phyloP scores from a whole-genome alignment of 805 yeast species.

The Pichia exigua region DNA sequence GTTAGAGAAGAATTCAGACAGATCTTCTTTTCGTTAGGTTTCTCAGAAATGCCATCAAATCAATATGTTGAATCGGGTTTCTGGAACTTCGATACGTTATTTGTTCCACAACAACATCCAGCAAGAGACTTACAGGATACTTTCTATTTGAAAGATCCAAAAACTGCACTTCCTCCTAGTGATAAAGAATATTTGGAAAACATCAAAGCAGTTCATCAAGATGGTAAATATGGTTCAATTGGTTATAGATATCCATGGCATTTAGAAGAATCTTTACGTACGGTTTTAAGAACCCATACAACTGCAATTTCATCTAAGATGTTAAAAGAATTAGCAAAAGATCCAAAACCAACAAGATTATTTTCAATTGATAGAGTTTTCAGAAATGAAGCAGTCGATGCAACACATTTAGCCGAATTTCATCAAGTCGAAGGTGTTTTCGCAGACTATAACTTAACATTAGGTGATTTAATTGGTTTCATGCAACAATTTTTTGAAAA shows the following conservation, averaged over 20 bases:
- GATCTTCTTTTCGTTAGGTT: slow-evolving; percentile 95
- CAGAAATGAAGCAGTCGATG: slow-evolving; percentile 99
- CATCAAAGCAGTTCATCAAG: slow-evolving; percentile 77
- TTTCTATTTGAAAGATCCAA: slow-evolving; percentile 92
- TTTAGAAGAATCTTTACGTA: slow-evolving; percentile 78
- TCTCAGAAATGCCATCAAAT: slow-evolving; percentile 98
- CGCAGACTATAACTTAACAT: slow-evolving; percentile 90
- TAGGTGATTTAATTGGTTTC: slow-evolving; percentile 95
- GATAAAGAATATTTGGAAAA: slow-evolving; percentile 74
- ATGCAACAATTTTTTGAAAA: slow-evolving; percentile 94
- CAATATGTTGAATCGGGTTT: slow-evolving; percentile 97
- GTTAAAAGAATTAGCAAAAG: slow-evolving; percentile 78
- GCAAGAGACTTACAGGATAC: slow-evolving; percentile 99
- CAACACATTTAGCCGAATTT: slow-evolving; percentile 98
- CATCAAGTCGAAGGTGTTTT: slow-evolving; percentile 99
- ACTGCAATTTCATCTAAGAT: slow-evolving; percentile 88
- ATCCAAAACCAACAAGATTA: slow-evolving; percentile 84
- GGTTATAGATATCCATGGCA: slow-evolving; percentile 99
- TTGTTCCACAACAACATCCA: slow-evolving; percentile 98
- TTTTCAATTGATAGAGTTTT: slow-evolving; percentile 97
- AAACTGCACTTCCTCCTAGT: slow-evolving; percentile 68
- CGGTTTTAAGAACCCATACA: slow-evolving; percentile 95
- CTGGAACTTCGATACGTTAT: slow-evolving; percentile 97
- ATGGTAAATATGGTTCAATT: slow-evolving; percentile 86
- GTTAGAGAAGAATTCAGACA: slow-evolving; percentile 97